Conservation (phyloP, 1,139 yeast species). For the Debaryomyces fabryi region DNA sequence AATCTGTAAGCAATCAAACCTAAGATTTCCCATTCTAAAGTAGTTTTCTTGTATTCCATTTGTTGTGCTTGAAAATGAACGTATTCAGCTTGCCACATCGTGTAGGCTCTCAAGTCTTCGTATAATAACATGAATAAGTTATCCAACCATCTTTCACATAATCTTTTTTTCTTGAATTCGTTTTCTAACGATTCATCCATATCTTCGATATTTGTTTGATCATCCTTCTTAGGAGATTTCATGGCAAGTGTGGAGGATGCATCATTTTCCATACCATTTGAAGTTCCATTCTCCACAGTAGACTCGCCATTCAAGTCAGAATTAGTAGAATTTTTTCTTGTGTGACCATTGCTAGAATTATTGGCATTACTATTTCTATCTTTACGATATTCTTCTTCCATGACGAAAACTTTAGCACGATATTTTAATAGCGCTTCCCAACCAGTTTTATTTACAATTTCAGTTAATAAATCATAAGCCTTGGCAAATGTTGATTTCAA, state of each 20-base stretch:
- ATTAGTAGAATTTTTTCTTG: slow-evolving; percentile 19
- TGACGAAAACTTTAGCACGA: slow-evolving; percentile 85
- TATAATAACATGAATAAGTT: slow-evolving; percentile 82
- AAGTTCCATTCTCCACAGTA: slow-evolving; percentile 10
- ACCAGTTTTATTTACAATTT: slow-evolving; percentile 70
- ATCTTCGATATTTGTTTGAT: slow-evolving; percentile 12
- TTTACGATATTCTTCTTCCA: slow-evolving; percentile 86
- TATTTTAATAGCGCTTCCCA: slow-evolving; percentile 86
- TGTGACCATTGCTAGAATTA: slow-evolving; percentile 16
- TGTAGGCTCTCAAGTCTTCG: slow-evolving; percentile 83
- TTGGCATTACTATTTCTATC: slow-evolving; percentile 28
- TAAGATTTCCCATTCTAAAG: slow-evolving; percentile 91
- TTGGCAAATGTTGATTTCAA: slow-evolving; percentile 77
- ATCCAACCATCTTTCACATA: slow-evolving; percentile 96
- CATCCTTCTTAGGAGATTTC: slow-evolving; percentile 38
- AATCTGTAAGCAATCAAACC: slow-evolving; percentile 82
- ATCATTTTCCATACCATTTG: slow-evolving; percentile 23
- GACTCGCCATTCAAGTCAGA: slow-evolving; percentile 19
- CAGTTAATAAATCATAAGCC: slow-evolving; percentile 80
- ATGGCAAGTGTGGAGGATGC: slow-evolving; percentile 41
- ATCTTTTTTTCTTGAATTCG: slow-evolving; percentile 69
- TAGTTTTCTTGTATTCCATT: slow-evolving; percentile 72
- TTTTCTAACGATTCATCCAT: slow-evolving; percentile 27
- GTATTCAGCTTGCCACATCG: slow-evolving; percentile 89
- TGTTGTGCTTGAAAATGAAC: slow-evolving; percentile 69